Evolutionary conservation across 1,284 basidiomycete species (phyloP).

Genomic region (Tylopilus sp.): DNA sequence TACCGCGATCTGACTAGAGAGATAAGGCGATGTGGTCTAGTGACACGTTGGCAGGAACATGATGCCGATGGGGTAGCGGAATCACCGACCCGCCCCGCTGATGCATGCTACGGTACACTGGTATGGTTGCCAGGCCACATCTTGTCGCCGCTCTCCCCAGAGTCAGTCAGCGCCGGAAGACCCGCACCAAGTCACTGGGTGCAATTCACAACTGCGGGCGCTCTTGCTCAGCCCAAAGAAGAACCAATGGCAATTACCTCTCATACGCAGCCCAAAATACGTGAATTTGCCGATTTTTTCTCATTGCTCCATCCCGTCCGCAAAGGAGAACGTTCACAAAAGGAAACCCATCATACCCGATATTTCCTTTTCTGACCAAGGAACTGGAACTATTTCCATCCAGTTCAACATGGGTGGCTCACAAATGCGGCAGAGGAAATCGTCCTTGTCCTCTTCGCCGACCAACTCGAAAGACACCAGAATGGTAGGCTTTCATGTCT

Average conservation of each 20-base stretch:
- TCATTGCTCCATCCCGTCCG: neutral
- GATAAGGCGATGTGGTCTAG: neutral
- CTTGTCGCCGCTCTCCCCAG: too few species aligned
- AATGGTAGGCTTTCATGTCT: constrained; percentile 7
- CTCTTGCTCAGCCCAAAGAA: neutral
- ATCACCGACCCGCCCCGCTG: neutral
- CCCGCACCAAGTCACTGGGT: too few species aligned
- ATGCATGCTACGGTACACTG: neutral
- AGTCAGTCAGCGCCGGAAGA: too few species aligned
- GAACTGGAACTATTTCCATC: neutral
- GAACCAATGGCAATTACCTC: constrained; percentile 8
- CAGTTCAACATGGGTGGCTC: constrained; percentile 6
- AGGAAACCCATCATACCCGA: constrained; percentile 2
- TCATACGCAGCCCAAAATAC: constrained; percentile 11
- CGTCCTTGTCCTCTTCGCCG: neutral
- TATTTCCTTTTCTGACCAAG: constrained; percentile 10
- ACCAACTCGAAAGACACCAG: neutral
- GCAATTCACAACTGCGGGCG: too few species aligned
- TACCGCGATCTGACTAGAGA: neutral
- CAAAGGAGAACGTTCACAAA: neutral
- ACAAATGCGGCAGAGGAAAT: constrained; percentile 27
- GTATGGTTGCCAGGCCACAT: neutral
- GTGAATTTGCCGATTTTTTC: neutral
- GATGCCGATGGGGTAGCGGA: neutral
- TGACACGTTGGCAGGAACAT: neutral